A percentile compares a stretch with the other conserved stretches of the same genome.
Evolutionary conservation across 148 eudicot species (phyloP).

Genomic region (Pharnaceum exiguum): DNA sequence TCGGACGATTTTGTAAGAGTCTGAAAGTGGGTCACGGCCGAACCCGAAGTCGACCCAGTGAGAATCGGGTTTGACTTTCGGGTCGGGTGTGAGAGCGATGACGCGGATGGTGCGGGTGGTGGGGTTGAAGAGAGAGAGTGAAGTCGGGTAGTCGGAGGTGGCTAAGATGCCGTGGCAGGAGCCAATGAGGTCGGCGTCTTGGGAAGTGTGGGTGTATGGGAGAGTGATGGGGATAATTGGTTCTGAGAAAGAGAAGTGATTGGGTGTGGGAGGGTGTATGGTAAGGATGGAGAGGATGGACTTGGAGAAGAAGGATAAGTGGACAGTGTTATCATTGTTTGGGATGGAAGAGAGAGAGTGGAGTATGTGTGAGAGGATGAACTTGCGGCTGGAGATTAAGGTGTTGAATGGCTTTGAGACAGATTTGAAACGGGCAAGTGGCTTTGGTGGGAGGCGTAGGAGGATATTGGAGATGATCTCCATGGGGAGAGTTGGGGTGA

Average conservation of each 20-base stretch:
- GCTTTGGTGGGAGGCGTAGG: constrained; percentile 1
- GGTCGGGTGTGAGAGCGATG: neutral
- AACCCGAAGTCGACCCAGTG: constrained; percentile 6
- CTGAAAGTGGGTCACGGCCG: neutral
- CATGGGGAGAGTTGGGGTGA: neutral
- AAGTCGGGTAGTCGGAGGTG: neutral
- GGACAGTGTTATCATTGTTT: too few relatives aligned
- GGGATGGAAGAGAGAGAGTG: too few relatives aligned
- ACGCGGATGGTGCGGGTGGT: neutral
- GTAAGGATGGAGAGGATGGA: neutral
- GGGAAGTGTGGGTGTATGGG: neutral
- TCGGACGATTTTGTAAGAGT: neutral
- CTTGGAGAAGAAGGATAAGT: constrained; percentile 1
- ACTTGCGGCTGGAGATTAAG: neutral
- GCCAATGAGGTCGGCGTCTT: neutral
- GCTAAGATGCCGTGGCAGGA: constrained; percentile 6
- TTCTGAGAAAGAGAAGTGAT: neutral
- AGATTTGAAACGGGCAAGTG: constrained; percentile 8
- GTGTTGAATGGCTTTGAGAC: neutral
- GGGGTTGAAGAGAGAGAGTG: neutral
- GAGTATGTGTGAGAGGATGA: neutral
- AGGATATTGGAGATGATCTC: constrained; percentile 2
- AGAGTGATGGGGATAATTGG: neutral
- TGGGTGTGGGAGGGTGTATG: neutral
- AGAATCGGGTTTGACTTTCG: neutral